Conservation (phyloP, 805 yeast genomes). For the Lachancea meyersii region DNA sequence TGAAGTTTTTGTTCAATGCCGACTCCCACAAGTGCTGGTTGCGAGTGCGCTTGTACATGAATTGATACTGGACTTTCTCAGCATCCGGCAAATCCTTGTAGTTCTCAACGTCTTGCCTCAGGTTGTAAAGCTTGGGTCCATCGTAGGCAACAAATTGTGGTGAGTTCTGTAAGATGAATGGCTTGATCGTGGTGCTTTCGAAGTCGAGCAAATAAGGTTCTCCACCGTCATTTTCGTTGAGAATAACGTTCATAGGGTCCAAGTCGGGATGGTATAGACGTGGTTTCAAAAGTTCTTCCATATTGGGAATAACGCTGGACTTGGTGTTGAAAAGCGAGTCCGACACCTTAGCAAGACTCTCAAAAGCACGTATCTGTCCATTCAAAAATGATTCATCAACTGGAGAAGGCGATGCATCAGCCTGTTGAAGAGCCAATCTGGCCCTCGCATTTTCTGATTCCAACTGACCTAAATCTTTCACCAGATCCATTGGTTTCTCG, state of each 20-base stretch:
- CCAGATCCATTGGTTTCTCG: slow-evolving; percentile 52
- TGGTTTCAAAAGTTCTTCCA: slow-evolving; percentile 59
- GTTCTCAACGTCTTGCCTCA: slow-evolving; percentile 67
- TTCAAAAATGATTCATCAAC: slow-evolving; percentile 42
- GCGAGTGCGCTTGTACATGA: slow-evolving; percentile 84
- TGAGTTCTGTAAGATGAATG: slow-evolving; percentile 68
- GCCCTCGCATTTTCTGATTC: slow-evolving; percentile 57
- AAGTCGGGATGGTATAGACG: slow-evolving; percentile 75
- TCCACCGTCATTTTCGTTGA: slow-evolving; percentile 35
- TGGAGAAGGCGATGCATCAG: slow-evolving; percentile 43
- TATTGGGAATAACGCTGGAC: slow-evolving; percentile 54
- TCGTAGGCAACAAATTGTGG: slow-evolving; percentile 82
- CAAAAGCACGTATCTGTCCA: slow-evolving; percentile 54
- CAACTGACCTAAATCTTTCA: slow-evolving; percentile 56
- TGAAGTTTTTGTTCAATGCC: slow-evolving; percentile 56
- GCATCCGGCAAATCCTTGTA: slow-evolving; percentile 60
- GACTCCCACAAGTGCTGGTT: slow-evolving; percentile 87
- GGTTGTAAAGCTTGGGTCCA: slow-evolving; percentile 79
- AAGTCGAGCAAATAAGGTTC: slow-evolving; percentile 64
- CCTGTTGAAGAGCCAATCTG: slow-evolving; percentile 48
- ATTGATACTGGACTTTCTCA: slow-evolving; percentile 75
- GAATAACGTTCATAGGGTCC: slow-evolving; percentile 81
- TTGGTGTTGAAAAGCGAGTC: slow-evolving; percentile 50
- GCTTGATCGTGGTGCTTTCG: slow-evolving; percentile 75
- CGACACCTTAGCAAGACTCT: slow-evolving; percentile 50